A percentile compares a stretch with the other conserved stretches of the same genome.
Evolutionary conservation across 2,329 filamentous ascomycete species (phyloP).

Genomic region (Monascus ruber): DNA sequence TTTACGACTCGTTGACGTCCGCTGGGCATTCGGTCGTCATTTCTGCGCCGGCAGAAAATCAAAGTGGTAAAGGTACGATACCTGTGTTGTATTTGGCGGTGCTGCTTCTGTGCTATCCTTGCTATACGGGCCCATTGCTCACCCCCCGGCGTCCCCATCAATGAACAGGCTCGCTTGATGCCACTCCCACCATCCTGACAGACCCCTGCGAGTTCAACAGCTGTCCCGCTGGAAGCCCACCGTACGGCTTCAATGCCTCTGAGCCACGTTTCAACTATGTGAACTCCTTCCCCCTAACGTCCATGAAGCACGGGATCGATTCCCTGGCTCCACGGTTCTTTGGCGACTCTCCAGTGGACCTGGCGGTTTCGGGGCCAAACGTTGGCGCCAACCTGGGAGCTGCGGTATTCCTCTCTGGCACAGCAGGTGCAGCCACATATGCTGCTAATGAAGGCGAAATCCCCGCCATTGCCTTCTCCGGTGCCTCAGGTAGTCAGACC

Average conservation of each 20-base stretch:
- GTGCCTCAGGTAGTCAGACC: constrained; percentile 38
- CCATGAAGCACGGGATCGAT: constrained; percentile 52
- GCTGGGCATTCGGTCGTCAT: constrained; percentile 52
- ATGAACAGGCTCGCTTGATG: constrained; percentile 41
- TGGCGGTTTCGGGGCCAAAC: constrained; percentile 57
- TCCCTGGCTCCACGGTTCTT: constrained; percentile 45
- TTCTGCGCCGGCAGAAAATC: constrained; percentile 54
- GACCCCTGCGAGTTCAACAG: constrained; percentile 49
- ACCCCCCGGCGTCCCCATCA: too few relatives aligned
- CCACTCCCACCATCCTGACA: constrained; percentile 37
- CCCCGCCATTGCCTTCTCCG: constrained; percentile 59
- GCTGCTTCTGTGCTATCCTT: too few relatives aligned
- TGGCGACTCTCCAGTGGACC: constrained; percentile 44
- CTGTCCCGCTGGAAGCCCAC: constrained; percentile 46
- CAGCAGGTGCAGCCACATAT: constrained; percentile 53
- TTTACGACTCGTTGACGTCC: constrained; percentile 45
- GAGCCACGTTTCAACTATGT: constrained; percentile 57
- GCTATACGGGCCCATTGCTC: too few relatives aligned
- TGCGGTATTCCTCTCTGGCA: constrained; percentile 50
- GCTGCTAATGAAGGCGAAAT: constrained; percentile 44
- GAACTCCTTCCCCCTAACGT: constrained; percentile 57
- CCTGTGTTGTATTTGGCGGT: not conserved
- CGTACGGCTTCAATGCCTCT: constrained; percentile 46
- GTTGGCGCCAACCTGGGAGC: constrained; percentile 48
- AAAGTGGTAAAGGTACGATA: constrained; percentile 49